Base-by-base conservation (phyloP, 331 rosid species). In the Dryas integrifolia region DNA sequence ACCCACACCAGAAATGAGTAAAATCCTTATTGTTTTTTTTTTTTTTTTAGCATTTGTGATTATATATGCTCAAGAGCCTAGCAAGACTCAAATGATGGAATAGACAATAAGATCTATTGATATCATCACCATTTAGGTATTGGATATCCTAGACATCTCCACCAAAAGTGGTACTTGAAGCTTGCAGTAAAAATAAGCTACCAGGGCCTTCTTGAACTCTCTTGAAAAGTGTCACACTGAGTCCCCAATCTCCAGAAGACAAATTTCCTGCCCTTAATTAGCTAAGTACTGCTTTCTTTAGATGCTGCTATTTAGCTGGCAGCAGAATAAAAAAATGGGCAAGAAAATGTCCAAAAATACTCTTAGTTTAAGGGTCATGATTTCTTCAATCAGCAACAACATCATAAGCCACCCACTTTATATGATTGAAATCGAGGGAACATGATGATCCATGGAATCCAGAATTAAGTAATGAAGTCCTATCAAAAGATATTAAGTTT, bases 341-440 rank as follows among this genome's bases (percentile, higher is more conserved):
- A 45, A 67, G 30, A 62, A 59, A 45, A 51, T 69, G 13, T 13
- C 38, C 6, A 69, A 39, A 76, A 78, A 50, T 55, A 61, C 55
- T 70, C 49, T 24, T 63, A 65, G 76, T 61, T 70, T 58, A 73
- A 76, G 72, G 55, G 67, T 47, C 58, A 60, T 80, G 87, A 82
- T 78, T 80, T 87, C 85, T 71, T 60, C 8, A 51, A 46, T 62
- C 69, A 72, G 84, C 76, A 64, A 74, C 86, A 73, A 72, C 75
- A 90, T 85, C 82, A 88, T 82, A 60, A 66, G 69, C 72, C 84
- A 78, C 65, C 80, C 77, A 77, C 68, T 77, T 61, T 61, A 76
- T 65, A 76, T 77, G 85, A 80, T 83, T 83, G 81, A 73, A 78
- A 85, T 87, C 84, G 77, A 62, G 81, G 60, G 26, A 83, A 65